Percentiles rank a stretch among this genome's conserved stretches.
Conservation (phyloP, 2,329 filamentous ascomycete species). For the Pyrenophora seminiperda region DNA sequence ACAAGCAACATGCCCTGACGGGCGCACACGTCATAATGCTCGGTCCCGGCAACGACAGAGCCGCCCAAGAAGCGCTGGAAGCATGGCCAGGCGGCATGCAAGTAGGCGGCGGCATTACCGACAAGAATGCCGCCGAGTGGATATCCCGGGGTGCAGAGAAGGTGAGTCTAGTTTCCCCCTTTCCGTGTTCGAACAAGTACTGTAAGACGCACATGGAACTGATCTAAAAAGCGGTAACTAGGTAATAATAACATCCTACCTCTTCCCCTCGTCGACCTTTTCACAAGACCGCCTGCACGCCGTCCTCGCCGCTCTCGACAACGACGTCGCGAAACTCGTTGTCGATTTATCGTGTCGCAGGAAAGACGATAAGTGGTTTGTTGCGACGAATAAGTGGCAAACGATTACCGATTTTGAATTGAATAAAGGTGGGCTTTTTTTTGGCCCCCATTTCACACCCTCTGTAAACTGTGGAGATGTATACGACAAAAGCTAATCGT, state of each 20-base stretch:
- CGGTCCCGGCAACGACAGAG: conserved; percentile 81
- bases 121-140: conserved; percentile 83
- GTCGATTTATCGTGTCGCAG: conserved; percentile 92
- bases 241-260: conserved; percentile 96
- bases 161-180: conserved; percentile 59
- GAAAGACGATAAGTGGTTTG: conserved; percentile 79
- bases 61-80: conserved; percentile 74
- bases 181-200: background rate
- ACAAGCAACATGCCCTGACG: conserved; percentile 72
- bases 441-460: too few species aligned
- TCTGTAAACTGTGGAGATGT: too few species aligned
- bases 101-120: conserved; percentile 90
- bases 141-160: conserved; percentile 86
- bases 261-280: conserved; percentile 85
- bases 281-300: conserved; percentile 75
- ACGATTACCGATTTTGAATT: conserved; percentile 96
- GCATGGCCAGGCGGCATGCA: conserved; percentile 84
- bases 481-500: too few species aligned
- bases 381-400: conserved; percentile 99
- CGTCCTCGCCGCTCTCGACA: conserved; percentile 73
- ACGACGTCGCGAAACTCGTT: conserved; percentile 80
- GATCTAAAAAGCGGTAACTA: conserved; percentile 55
- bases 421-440: conserved; percentile 84
- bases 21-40: conserved; percentile 98
- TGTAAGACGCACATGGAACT: background rate